Evolutionary conservation across 768 basidiomycete species (phyloP).

Genomic region (Suillus luteus): DNA sequence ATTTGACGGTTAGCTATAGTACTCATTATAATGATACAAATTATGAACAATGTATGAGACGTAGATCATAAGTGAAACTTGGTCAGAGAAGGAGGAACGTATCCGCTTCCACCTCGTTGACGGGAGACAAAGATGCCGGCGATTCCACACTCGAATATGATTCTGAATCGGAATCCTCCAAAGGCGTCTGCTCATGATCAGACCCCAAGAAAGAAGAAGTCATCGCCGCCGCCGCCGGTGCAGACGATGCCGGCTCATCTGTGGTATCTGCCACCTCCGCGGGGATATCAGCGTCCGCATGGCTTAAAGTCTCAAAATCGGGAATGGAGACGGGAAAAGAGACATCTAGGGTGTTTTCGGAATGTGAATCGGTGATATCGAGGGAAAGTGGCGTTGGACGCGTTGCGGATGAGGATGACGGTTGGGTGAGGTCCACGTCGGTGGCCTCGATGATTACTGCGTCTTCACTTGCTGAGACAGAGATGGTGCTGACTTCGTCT

Average conservation of each 20-base stretch:
- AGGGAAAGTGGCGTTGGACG: background rate
- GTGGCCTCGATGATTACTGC: background rate
- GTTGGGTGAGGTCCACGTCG: background rate
- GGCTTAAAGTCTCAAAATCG: background rate
- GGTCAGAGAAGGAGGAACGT: conserved; percentile 27
- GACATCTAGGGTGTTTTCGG: background rate
- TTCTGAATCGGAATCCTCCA: conserved; percentile 2
- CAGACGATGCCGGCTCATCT: background rate
- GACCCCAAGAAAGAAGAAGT: conserved; percentile 5
- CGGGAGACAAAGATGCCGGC: background rate
- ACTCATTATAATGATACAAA: background rate
- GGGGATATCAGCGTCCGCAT: conserved; percentile 3
- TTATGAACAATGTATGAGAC: background rate
- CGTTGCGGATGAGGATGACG: background rate
- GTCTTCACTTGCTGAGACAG: background rate
- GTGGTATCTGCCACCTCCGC: background rate
- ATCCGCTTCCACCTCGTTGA: conserved; percentile 11
- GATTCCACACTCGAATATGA: background rate
- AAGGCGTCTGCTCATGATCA: background rate
- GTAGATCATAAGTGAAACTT: background rate
- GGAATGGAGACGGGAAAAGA: background rate
- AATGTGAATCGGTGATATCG: background rate
- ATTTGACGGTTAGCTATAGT: background rate
- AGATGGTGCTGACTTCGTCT: background rate
- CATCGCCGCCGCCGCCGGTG: conserved; percentile 9